Evolutionary conservation across 176 grass and related monocot species (phyloP).

Genomic region (Aegilops bicornis): DNA sequence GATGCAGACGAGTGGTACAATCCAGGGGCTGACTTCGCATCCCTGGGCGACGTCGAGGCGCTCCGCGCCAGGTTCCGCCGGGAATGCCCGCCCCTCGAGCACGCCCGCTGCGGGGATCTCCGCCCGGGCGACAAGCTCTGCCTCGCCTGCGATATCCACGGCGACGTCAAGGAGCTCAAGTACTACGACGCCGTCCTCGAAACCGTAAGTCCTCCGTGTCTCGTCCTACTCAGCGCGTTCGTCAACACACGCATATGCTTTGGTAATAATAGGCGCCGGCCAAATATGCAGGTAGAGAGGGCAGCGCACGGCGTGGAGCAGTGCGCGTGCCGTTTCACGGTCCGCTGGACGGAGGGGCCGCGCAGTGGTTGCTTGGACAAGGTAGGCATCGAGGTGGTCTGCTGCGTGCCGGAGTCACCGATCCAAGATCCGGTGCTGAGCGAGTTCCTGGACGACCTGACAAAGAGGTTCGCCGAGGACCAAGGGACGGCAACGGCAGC

Average conservation of each 20-base stretch:
- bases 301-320: slow-evolving; percentile 26
- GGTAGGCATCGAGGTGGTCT: slow-evolving; percentile 19
- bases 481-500: too few relatives aligned
- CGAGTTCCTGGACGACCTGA: slow-evolving; percentile 33
- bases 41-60: not conserved
- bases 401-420: slow-evolving; percentile 21
- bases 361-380: not conserved
- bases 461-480: not conserved
- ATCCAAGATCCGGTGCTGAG: slow-evolving; percentile 29
- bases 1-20: slow-evolving; percentile 39
- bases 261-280: not conserved
- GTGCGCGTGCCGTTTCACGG: slow-evolving; percentile 35
- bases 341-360: slow-evolving; percentile 30
- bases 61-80: slow-evolving; percentile 39
- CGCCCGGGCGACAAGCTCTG: slow-evolving; percentile 31
- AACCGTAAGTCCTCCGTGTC: slow-evolving; percentile 15
- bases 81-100: not conserved
- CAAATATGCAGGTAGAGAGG: not conserved
- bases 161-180: not conserved
- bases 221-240: not conserved
- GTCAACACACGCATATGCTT: not conserved
- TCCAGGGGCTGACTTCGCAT: not conserved
- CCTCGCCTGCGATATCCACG: slow-evolving; percentile 24
- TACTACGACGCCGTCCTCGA: slow-evolving; percentile 43
- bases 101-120: slow-evolving; percentile 39